phyloP scores from a whole-genome alignment of 208 protist genomes.

The Acanthamoeba triangularis region DNA sequence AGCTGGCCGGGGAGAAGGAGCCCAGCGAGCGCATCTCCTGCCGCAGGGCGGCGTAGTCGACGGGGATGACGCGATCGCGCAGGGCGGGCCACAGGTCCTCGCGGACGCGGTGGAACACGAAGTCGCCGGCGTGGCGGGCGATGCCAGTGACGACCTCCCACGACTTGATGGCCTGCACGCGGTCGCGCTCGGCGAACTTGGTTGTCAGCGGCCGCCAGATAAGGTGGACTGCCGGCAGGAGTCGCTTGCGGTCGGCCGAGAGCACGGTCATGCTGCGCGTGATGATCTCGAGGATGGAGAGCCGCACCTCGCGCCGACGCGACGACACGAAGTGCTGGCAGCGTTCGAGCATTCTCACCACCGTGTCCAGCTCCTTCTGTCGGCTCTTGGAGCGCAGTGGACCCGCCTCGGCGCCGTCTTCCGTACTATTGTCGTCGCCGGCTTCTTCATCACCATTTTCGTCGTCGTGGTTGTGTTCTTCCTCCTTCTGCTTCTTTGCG shows the following conservation, averaged over 20 bases:
- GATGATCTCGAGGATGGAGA: background rate
- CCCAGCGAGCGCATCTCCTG: slow-evolving; percentile 37
- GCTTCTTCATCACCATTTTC: background rate
- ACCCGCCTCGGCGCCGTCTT: slow-evolving; percentile 15
- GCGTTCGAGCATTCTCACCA: slow-evolving; percentile 39
- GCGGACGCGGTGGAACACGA: slow-evolving; percentile 28
- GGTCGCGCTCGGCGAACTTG: slow-evolving; percentile 21
- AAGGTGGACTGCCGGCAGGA: slow-evolving; percentile 47
- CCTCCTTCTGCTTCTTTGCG: slow-evolving; percentile 55
- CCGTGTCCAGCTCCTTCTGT: slow-evolving; percentile 59
- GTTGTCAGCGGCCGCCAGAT: slow-evolving; percentile 49
- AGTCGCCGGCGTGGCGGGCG: slow-evolving; percentile 25
- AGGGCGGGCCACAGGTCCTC: slow-evolving; percentile 58
- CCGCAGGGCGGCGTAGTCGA: background rate
- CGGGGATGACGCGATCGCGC: slow-evolving; percentile 32
- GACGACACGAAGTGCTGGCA: slow-evolving; percentile 67
- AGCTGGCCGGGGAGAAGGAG: background rate
- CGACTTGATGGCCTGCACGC: slow-evolving; percentile 9
- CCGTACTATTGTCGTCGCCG: background rate
- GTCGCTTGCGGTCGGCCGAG: slow-evolving; percentile 41
- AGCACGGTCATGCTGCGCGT: slow-evolving; percentile 31
- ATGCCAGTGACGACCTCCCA: slow-evolving; percentile 24
- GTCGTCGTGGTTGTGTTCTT: slow-evolving; percentile 9
- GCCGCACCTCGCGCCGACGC: background rate
- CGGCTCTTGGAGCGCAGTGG: background rate